Evolutionary conservation across 1,284 basidiomycete genomes (phyloP).

Genomic region (Trichosporon sp.): DNA sequence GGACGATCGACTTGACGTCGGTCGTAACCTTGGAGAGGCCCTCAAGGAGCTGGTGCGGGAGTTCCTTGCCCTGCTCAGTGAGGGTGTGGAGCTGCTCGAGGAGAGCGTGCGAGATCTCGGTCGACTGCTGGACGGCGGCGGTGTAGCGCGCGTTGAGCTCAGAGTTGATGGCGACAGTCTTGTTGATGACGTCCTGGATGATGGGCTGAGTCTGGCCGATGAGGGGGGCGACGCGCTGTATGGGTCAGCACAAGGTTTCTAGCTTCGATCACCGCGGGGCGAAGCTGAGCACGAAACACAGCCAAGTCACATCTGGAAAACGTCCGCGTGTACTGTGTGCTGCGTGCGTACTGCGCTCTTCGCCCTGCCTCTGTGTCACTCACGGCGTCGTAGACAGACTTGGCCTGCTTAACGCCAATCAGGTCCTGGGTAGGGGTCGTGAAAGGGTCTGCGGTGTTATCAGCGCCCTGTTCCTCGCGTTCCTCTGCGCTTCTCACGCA

Average conservation of each 20-base stretch:
- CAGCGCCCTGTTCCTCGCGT: not conserved
- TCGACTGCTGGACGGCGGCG: constrained; percentile 37
- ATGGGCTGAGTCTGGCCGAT: constrained; percentile 37
- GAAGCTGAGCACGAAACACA: not conserved
- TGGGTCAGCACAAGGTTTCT: not conserved
- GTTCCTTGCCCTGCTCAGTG: constrained; percentile 41
- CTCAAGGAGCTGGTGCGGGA: constrained; percentile 43
- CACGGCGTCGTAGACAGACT: constrained; percentile 46
- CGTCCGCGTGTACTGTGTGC: not conserved
- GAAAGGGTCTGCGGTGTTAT: constrained; percentile 39
- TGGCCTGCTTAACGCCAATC: constrained; percentile 47
- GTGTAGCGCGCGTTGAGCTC: constrained; percentile 32
- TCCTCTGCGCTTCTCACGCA: constrained; percentile 3
- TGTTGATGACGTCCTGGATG: constrained; percentile 40
- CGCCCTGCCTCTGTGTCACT: constrained; percentile 11
- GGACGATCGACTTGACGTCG: constrained; percentile 45
- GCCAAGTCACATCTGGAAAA: not conserved
- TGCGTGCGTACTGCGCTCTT: not conserved
- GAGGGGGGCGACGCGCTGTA: constrained; percentile 34
- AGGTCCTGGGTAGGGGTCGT: constrained; percentile 48
- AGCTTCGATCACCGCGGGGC: not conserved
- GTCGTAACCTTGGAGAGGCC: constrained; percentile 37
- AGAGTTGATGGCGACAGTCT: constrained; percentile 42
- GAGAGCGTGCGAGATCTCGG: constrained; percentile 39
- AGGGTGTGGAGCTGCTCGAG: constrained; percentile 44